These are phyloP conservation scores for Beta corolliflora DNA, from an alignment of 179 eudicot species.

Conservation along the genomic window DNA sequence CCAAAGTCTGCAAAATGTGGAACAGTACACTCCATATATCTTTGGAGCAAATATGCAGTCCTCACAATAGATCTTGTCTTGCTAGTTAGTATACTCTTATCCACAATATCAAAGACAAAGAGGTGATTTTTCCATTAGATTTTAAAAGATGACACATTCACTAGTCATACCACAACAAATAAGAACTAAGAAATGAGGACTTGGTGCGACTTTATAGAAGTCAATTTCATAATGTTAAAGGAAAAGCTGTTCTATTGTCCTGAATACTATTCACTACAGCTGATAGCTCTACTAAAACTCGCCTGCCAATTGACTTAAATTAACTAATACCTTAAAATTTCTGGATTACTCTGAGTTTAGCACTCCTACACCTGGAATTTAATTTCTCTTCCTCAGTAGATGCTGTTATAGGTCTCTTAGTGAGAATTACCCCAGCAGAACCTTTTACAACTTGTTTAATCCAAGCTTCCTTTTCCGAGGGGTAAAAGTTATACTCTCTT, in stretches of 20 bases:
- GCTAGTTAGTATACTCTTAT: too few relatives aligned
- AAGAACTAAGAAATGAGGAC: background rate
- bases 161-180: background rate
- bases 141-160: background rate
- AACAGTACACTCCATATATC: background rate
- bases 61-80: background rate
- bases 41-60: background rate
- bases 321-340: conserved; percentile 22
- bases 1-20: too few relatives aligned
- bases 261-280: background rate
- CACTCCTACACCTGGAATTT: conserved; percentile 81
- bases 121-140: background rate
- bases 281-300: background rate
- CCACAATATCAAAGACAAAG: background rate
- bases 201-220: background rate
- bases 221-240: background rate
- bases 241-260: background rate
- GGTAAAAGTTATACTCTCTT: conserved; percentile 12
- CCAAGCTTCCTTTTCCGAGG: conserved; percentile 60
- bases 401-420: conserved; percentile 93
- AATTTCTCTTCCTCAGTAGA: conserved; percentile 70
- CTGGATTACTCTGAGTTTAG: conserved; percentile 94
- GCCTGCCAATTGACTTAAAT: background rate
- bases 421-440: conserved; percentile 56
- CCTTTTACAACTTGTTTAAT: conserved; percentile 65